Evolutionary conservation across 2,329 filamentous ascomycete genomes (phyloP).

Genomic region (Xylaria hypoxylon): DNA sequence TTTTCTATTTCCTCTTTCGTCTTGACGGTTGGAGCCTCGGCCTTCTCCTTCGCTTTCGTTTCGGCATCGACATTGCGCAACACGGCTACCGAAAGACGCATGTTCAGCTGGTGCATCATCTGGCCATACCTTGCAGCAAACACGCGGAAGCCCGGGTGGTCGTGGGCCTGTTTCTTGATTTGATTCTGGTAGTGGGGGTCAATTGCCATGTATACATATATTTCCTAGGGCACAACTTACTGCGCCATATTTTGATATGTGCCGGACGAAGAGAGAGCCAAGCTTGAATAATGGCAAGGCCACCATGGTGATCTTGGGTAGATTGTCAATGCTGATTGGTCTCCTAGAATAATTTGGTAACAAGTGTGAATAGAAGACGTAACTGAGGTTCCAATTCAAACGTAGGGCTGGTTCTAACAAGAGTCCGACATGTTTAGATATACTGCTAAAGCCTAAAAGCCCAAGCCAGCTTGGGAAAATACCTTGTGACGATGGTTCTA

Average conservation of each 20-base stretch:
- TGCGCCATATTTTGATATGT: conserved; percentile 76
- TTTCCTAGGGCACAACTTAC: conserved; percentile 57
- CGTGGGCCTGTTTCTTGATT: conserved; percentile 74
- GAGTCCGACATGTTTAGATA: conserved; percentile 7
- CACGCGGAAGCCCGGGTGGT: conserved; percentile 69
- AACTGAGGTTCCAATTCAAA: conserved; percentile 4
- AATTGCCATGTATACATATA: conserved; percentile 10
- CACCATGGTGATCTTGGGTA: conserved; percentile 67
- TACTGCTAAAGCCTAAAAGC: conserved; percentile 21
- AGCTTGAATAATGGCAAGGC: conserved; percentile 76
- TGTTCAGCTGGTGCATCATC: conserved; percentile 74
- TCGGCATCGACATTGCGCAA: conserved; percentile 69
- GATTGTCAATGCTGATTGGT: conserved; percentile 8
- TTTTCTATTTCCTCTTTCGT: conserved; percentile 70
- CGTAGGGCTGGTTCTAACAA: conserved; percentile 4
- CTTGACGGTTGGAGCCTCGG: conserved; percentile 73
- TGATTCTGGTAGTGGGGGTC: conserved; percentile 62
- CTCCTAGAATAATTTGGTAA: conserved; percentile 1
- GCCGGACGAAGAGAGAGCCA: conserved; percentile 71
- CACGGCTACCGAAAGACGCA: conserved; percentile 70
- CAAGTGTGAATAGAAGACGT: neutral
- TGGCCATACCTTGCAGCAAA: conserved; percentile 73
- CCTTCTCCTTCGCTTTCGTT: conserved; percentile 69
- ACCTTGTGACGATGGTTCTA: neutral
- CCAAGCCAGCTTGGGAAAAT: conserved; percentile 23